Base-by-base conservation (phyloP, 1,139 yeast genomes). In the Yamadazyma oceani region DNA sequence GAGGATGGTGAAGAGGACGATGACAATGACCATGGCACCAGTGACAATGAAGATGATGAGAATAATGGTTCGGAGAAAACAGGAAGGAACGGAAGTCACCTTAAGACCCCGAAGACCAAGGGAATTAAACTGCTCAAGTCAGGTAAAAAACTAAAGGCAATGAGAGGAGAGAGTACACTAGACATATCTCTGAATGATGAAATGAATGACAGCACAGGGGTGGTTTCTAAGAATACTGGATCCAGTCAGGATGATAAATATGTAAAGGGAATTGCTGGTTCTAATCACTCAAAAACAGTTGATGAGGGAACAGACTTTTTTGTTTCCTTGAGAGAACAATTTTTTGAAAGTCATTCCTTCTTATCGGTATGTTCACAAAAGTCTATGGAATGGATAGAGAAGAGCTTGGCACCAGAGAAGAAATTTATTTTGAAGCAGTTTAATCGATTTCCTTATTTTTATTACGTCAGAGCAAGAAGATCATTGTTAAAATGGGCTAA, bases 281-380 rank as follows among this genome's bases (percentile, higher is more conserved):
- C n/a, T n/a, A n/a, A n/a, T n/a, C n/a, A n/a, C n/a, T n/a, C n/a
- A n/a, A n/a, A n/a, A n/a, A n/a, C n/a, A n/a, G n/a, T n/a, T n/a
- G n/a, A n/a, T n/a, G 35, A 25, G 11, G 29, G 21, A 9, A 19
- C 28, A 12, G 29, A 24, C 15, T 32, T 23, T 11, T 15, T 31
- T 22, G 27, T 16, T 3, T 16, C 28, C 8, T 19, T 44, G 12
- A 34, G 40, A 35, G 54, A 50, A 17, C 55, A 49, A 16, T 69
- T 58, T 39, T 58, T 64, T 28, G 75, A 73, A 8, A 51, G 68
- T 17, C 75, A 69, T 44, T 66, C 73, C 14, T 56, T 66, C 33
- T 42, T 66, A 40, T 57, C 67, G 17, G 63, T 69, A 11, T 62
- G 67, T 37, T 65, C 73, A 7, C 54, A 54, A 12, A 61, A 62